Conservation (phyloP, 2,329 filamentous ascomycete genomes). For the Ceratocystis diversiconidia region DNA sequence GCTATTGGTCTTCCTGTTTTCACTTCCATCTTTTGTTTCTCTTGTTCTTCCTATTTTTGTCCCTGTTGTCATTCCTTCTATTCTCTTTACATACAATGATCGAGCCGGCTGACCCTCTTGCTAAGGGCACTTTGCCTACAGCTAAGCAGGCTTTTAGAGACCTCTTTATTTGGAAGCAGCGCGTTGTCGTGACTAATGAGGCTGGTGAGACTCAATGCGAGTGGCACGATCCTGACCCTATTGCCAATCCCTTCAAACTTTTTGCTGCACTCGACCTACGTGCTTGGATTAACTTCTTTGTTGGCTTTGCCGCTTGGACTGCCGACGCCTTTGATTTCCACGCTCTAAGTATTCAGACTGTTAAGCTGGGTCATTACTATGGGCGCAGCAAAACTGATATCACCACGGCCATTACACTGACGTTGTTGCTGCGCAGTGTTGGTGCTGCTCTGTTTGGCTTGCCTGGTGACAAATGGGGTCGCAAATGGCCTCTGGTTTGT, state of each 20-base stretch:
- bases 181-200: slow-evolving; percentile 51
- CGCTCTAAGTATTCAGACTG: slow-evolving; percentile 63
- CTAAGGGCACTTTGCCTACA: slow-evolving; percentile 49
- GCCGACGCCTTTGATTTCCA: slow-evolving; percentile 78
- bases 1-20: not conserved
- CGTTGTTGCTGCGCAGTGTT: slow-evolving; percentile 57
- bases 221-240: slow-evolving; percentile 51
- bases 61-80: not conserved
- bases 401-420: slow-evolving; percentile 61
- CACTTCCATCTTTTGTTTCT: not conserved
- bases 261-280: slow-evolving; percentile 47
- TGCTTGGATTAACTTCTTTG: slow-evolving; percentile 63
- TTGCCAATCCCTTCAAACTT: slow-evolving; percentile 57
- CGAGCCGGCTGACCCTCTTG: slow-evolving; percentile 50
- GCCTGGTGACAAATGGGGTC: slow-evolving; percentile 62
- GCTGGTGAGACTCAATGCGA: slow-evolving; percentile 51
- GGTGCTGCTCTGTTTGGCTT: slow-evolving; percentile 66
- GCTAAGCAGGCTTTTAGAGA: slow-evolving; percentile 50
- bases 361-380: slow-evolving; percentile 47
- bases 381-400: slow-evolving; percentile 47
- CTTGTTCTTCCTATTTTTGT: slow-evolving; percentile 12
- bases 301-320: slow-evolving; percentile 63
- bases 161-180: slow-evolving; percentile 60
- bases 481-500: slow-evolving; percentile 70
- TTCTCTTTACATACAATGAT: not conserved